A percentile compares a stretch with the other conserved stretches of the same genome.
Evolutionary conservation across 805 yeast genomes (phyloP).

Genomic region (Pichia phayaonensis): DNA sequence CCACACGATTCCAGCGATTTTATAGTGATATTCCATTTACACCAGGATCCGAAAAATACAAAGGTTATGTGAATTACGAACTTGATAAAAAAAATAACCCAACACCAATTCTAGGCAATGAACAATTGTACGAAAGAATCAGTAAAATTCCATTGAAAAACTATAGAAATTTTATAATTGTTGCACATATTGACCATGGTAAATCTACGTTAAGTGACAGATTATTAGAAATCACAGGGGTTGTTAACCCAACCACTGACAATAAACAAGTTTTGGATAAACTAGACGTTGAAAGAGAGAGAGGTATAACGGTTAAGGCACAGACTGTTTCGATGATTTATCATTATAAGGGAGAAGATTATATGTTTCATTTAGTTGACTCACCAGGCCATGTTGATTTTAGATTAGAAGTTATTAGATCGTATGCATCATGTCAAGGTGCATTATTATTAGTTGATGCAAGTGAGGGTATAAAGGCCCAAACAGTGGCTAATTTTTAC

Average conservation of each 20-base stretch:
- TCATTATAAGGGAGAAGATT: constrained; percentile 58
- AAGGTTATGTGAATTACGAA: constrained; percentile 22
- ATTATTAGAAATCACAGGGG: constrained; percentile 80
- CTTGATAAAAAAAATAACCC: constrained; percentile 25
- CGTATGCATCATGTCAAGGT: constrained; percentile 95
- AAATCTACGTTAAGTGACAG: constrained; percentile 88
- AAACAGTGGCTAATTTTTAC: constrained; percentile 94
- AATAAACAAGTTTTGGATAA: constrained; percentile 85
- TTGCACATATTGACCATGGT: constrained; percentile 87
- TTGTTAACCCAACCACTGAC: constrained; percentile 58
- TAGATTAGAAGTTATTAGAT: constrained; percentile 85
- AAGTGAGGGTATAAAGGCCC: constrained; percentile 94
- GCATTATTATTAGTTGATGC: constrained; percentile 89
- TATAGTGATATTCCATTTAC: constrained; percentile 1
- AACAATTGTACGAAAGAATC: constrained; percentile 39
- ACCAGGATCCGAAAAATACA: constrained; percentile 16
- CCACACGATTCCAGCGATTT: neutral
- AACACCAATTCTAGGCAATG: constrained; percentile 12
- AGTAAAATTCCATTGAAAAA: constrained; percentile 73
- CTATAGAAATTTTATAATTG: constrained; percentile 86
- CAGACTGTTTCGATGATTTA: constrained; percentile 95
- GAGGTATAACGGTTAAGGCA: constrained; percentile 96
- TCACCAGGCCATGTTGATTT: constrained; percentile 99
- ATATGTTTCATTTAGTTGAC: constrained; percentile 82
- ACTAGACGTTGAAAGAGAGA: constrained; percentile 88